Conservation (phyloP, 805 yeast species). For the Sugiyamaella marilandica region DNA sequence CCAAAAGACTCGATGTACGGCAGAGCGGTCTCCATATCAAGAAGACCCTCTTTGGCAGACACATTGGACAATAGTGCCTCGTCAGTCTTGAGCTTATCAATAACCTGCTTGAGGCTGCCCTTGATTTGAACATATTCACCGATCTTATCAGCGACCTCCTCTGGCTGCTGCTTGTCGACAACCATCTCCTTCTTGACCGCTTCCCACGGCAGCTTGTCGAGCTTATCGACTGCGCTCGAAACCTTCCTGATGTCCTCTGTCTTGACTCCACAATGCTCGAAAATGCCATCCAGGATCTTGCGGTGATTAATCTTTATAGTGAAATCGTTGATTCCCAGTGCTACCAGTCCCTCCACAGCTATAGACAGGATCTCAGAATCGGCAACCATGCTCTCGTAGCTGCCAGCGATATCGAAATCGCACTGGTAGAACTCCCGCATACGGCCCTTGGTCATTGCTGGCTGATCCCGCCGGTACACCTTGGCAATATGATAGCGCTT, state of each 20-base stretch:
- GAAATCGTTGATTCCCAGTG: slow-evolving; percentile 82
- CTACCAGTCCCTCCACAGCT: slow-evolving; percentile 76
- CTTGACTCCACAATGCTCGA: slow-evolving; percentile 89
- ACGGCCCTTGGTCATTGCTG: slow-evolving; percentile 99
- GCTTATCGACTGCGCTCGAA: slow-evolving; percentile 92
- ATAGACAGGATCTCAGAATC: slow-evolving; percentile 86
- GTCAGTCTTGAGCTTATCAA: slow-evolving; percentile 52
- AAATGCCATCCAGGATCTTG: slow-evolving; percentile 92
- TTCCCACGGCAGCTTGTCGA: slow-evolving; percentile 95
- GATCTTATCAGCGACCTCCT: slow-evolving; percentile 86
- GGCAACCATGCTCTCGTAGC: slow-evolving; percentile 90
- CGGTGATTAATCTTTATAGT: slow-evolving; percentile 92
- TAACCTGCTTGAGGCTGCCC: slow-evolving; percentile 48
- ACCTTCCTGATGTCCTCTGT: slow-evolving; percentile 91
- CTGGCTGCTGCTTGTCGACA: slow-evolving; percentile 84
- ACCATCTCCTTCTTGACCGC: slow-evolving; percentile 89
- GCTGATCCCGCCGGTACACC: slow-evolving; percentile 98
- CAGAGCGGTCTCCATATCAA: slow-evolving; percentile 70
- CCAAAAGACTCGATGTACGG: slow-evolving; percentile 79
- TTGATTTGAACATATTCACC: slow-evolving; percentile 85
- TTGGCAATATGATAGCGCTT: slow-evolving; percentile 97
- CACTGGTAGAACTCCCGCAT: slow-evolving; percentile 99
- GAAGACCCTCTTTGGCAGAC: slow-evolving; percentile 73
- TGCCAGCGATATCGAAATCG: slow-evolving; percentile 96
- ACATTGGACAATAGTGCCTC: slow-evolving; percentile 57